Base-by-base conservation (phyloP, 805 yeast genomes). In the Barnettozyma californica region DNA sequence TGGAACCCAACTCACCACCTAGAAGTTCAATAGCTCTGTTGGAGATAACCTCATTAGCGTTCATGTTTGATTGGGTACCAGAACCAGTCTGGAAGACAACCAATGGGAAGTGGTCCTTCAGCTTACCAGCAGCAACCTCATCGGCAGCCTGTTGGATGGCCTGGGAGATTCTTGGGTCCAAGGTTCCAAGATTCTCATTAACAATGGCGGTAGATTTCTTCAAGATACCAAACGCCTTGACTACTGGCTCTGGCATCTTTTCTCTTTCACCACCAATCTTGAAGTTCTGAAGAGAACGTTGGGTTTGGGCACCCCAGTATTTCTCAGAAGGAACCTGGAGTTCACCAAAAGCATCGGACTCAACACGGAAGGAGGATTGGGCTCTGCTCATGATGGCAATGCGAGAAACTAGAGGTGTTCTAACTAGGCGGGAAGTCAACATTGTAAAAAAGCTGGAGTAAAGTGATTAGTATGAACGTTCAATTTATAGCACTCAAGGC, bases 51-150 rank as follows among this genome's bases (percentile, higher is more conserved):
- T 94, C 99, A 70, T 94, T 94, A 65, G 98, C 96, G 70, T 94
- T 92, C 98, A 94, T 94, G 77, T 94, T 94, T 54, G 95, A 84
- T 73, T 94, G 99, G 50, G 99, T 94, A 68, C 99, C 99, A 29
- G 96, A 87, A 51, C 99, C 99, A 52, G 99, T 94, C 76, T 94
- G 99, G 86, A 90, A 94, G 34, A 94, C 97, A 50, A 94, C 99
- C 68, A 94, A 77, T 50, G 99, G 99, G 83, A 94, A 94, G 70
- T 94, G 96, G 62, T 86, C 96, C 54, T 81, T 78, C 66, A 94
- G 79, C 69, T 89, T 87, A 56, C 99, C 99, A 60, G 84, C 88
- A 43, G 87, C 76, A 36, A 94, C 98, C 70, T 94, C 99, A 60
- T 90, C 85, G 51, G 98, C 97, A 44, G 98, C 99, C 66, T 83